Percentiles rank a stretch among this genome's conserved stretches.
phyloP scores from a whole-genome alignment of 148 eudicot species.

The Cornus controversa region DNA sequence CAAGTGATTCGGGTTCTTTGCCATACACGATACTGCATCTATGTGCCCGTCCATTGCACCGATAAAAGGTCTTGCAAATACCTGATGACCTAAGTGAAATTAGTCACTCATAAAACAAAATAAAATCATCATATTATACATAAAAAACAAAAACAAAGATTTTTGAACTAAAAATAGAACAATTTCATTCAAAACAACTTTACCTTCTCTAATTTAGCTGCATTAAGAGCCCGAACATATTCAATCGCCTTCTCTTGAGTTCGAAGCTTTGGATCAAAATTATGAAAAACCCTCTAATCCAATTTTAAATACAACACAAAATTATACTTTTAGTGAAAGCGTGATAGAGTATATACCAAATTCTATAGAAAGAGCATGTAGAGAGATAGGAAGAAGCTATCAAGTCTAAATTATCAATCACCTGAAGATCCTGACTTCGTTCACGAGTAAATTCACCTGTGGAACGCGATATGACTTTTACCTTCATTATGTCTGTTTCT shows the following conservation, averaged over 20 bases:
- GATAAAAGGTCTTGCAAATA: constrained; percentile 87
- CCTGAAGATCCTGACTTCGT: constrained; percentile 90
- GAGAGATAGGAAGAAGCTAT: background rate
- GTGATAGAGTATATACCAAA: background rate
- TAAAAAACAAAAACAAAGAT: background rate
- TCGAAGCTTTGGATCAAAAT: constrained; percentile 81
- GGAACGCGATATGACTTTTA: constrained; percentile 77
- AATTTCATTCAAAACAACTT: background rate
- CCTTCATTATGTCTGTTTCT: constrained; percentile 43
- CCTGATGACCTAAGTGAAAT: no score
- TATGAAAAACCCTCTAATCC: constrained; percentile 74
- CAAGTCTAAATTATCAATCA: constrained; percentile 3
- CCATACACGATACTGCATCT: constrained; percentile 86
- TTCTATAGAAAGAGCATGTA: no score
- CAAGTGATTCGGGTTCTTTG: constrained; percentile 76
- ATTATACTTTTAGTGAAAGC: background rate
- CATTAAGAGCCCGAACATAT: constrained; percentile 84
- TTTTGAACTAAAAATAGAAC: background rate
- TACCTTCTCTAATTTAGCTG: constrained; percentile 93
- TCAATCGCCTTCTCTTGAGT: constrained; percentile 88
- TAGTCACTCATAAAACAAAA: background rate
- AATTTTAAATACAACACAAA: background rate
- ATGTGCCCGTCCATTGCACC: constrained; percentile 93
- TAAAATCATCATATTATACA: background rate
- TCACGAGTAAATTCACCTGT: constrained; percentile 86